Evolutionary conservation across 257 asterid genomes (phyloP).

Genomic region (Nyctanthes arbortristis): DNA sequence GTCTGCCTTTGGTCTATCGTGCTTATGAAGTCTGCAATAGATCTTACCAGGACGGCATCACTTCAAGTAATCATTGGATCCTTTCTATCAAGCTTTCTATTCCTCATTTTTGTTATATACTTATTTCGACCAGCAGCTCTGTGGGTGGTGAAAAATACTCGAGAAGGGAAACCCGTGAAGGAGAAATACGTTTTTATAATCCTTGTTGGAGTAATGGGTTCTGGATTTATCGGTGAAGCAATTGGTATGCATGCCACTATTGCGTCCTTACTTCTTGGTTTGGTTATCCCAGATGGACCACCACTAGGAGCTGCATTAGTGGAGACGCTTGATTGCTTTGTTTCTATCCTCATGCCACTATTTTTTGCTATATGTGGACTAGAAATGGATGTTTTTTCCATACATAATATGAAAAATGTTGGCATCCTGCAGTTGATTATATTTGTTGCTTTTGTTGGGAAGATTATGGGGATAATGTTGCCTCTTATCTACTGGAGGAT

Average conservation of each 20-base stretch:
- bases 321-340: slow-evolving; percentile 65
- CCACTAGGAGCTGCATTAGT: slow-evolving; percentile 63
- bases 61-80: slow-evolving; percentile 33
- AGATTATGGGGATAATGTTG: slow-evolving; percentile 53
- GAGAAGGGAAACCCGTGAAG: slow-evolving; percentile 56
- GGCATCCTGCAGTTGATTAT: slow-evolving; percentile 57
- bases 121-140: slow-evolving; percentile 59
- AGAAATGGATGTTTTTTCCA: slow-evolving; percentile 46
- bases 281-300: slow-evolving; percentile 69
- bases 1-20: slow-evolving; percentile 49
- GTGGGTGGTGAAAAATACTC: slow-evolving; percentile 58
- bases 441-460: slow-evolving; percentile 60
- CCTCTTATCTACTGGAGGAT: slow-evolving; percentile 58
- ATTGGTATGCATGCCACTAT: slow-evolving; percentile 56
- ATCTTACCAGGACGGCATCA: slow-evolving; percentile 36
- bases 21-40: slow-evolving; percentile 32
- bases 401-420: slow-evolving; percentile 37
- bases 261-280: slow-evolving; percentile 50
- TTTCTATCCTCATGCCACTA: slow-evolving; percentile 55
- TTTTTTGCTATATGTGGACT: slow-evolving; percentile 58
- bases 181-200: slow-evolving; percentile 42
- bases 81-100: slow-evolving; percentile 30
- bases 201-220: slow-evolving; percentile 35
- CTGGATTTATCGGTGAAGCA: slow-evolving; percentile 51
- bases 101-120: slow-evolving; percentile 31